Conservation (phyloP, 1,284 basidiomycete species). For the Ustilago trichophora region DNA sequence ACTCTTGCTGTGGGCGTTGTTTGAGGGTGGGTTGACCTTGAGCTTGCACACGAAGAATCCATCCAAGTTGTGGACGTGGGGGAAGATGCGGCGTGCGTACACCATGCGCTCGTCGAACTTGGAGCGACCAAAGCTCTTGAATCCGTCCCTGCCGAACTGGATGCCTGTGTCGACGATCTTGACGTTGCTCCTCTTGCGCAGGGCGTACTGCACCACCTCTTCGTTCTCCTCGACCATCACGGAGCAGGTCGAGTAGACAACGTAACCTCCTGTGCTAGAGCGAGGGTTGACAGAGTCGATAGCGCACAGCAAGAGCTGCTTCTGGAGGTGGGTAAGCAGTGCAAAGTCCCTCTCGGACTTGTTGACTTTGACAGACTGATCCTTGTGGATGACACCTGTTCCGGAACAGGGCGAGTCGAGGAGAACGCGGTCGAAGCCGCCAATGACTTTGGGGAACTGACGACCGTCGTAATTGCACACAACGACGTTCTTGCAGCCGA, state of each 20-base stretch:
- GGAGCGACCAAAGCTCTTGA: conserved; percentile 88
- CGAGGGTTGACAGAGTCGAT: conserved; percentile 93
- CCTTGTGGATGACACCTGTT: conserved; percentile 98
- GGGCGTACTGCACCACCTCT: conserved; percentile 96
- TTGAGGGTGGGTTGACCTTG: conserved; percentile 73
- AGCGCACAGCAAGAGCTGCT: conserved; percentile 96
- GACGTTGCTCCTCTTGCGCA: conserved; percentile 93
- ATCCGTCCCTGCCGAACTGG: conserved; percentile 91
- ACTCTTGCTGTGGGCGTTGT: not conserved
- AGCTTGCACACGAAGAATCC: conserved; percentile 99
- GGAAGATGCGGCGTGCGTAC: conserved; percentile 59
- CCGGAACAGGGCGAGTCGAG: conserved; percentile 98
- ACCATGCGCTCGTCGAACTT: conserved; percentile 80
- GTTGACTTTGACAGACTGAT: conserved; percentile 96
- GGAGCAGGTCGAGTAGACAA: conserved; percentile 99
- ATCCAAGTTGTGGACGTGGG: conserved; percentile 76
- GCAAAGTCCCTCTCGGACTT: conserved; percentile 93
- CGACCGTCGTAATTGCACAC: conserved; percentile 97
- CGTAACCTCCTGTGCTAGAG: conserved; percentile 88
- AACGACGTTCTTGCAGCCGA: conserved; percentile 98
- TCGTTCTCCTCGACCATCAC: conserved; percentile 99
- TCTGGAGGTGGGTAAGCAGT: conserved; percentile 93
- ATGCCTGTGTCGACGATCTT: conserved; percentile 92
- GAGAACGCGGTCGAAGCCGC: conserved; percentile 95
- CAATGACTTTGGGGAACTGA: conserved; percentile 99